Evolutionary conservation across 2,329 filamentous ascomycete species (phyloP), one percentile per base, ranked within the genome.

Genomic region (Anisogramma anomala): DNA sequence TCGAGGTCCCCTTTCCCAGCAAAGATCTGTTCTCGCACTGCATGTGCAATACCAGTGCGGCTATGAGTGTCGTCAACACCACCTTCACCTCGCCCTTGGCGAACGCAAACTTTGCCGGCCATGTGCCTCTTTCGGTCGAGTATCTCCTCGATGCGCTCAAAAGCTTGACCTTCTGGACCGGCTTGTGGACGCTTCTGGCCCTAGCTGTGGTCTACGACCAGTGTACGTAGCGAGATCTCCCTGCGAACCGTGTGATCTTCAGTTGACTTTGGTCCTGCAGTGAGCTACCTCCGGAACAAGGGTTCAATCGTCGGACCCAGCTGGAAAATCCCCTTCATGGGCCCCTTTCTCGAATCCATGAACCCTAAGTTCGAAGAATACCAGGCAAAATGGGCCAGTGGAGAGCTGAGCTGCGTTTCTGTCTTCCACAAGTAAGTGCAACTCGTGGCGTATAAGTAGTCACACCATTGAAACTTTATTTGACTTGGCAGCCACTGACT

Each of bases 331-430:
- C 84, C 84, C 31, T 89, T 91, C 57, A 87, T 96, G 60, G 91
- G 91, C n/a, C 89, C 91, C 4, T 96, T 98, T 63, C 72, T 96
- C 43, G 71, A 95, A 58, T 94, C 87, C 20, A 71, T 96, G 54
- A 80, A 94, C 61, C 91, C 91, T 43, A 85, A 89, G 56, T 96
- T 95, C 60, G 78, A 82, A 47, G 77, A 88, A 56, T 98, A 98
- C 67, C 74, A 88, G 60, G 80, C 73, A 47, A 95, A 96, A 71
- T 98, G 91, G 91, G 63, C 73, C 54, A 94, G 86, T 57, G 91
- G 84, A 34, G 81, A 84, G 35, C 71, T 98, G 53, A 95, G 88
- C 71, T 98, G 91, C 58, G 91, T 98, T 48, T 95, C 88, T 2
- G 87, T 98, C 55, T 98, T 98, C 69, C 91, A 98, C 77, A 98